These are phyloP conservation scores for Bullera alba DNA, from an alignment of 768 basidiomycete genomes.

Conservation along the genomic window DNA sequence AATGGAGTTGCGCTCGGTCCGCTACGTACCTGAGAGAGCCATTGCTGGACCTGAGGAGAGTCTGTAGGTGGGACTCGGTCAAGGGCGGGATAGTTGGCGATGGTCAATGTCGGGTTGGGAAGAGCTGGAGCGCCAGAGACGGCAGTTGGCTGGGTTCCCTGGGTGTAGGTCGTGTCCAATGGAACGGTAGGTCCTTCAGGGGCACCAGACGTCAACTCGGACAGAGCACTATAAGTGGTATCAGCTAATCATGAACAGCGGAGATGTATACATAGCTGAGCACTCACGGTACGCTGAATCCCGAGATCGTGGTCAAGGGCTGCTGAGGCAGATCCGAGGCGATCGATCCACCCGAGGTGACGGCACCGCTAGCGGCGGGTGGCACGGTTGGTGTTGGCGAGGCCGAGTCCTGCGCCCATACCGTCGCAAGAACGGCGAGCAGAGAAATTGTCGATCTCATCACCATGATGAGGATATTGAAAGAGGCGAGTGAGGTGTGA, in stretches of 20 bases:
- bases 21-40: slow-evolving; percentile 25
- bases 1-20: not conserved
- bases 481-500: too few relatives aligned
- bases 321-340: slow-evolving; percentile 20
- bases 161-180: slow-evolving; percentile 36
- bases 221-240: slow-evolving; percentile 15
- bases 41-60: slow-evolving; percentile 39
- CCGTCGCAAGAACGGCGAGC: too few relatives aligned
- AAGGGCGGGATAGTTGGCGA: slow-evolving; percentile 42
- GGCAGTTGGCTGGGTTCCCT: slow-evolving; percentile 28
- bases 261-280: not conserved
- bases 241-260: not conserved
- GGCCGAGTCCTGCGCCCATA: too few relatives aligned
- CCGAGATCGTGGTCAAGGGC: slow-evolving; percentile 11
- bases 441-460: too few relatives aligned
- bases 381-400: too few relatives aligned
- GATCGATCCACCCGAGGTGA: slow-evolving; percentile 1
- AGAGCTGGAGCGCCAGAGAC: slow-evolving; percentile 37
- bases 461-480: too few relatives aligned
- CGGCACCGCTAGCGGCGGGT: too few relatives aligned
- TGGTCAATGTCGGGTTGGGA: slow-evolving; percentile 23
- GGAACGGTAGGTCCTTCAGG: slow-evolving; percentile 26
- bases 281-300: slow-evolving; percentile 36
- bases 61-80: slow-evolving; percentile 40
- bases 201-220: slow-evolving; percentile 34